Evolutionary conservation across 352 stramenopile genomes (phyloP).

Genomic region (Phytophthora chlamydospora): DNA sequence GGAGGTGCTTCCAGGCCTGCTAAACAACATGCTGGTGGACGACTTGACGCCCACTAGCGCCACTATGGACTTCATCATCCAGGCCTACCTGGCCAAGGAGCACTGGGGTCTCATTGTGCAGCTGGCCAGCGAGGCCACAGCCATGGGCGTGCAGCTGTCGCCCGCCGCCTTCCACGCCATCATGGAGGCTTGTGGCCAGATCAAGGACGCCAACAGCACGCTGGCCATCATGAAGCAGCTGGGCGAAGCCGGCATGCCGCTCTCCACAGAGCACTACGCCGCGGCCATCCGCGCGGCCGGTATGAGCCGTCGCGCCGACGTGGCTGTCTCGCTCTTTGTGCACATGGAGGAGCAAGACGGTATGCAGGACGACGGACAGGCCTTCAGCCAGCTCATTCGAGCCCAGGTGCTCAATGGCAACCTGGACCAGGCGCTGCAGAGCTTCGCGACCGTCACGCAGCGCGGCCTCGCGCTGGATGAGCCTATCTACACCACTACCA

Average conservation of each 20-base stretch:
- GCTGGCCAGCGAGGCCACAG: constrained; percentile 46
- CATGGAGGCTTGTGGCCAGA: constrained; percentile 76
- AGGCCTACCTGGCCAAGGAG: constrained; percentile 75
- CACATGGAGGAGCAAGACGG: constrained; percentile 66
- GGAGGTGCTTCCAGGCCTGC: constrained; percentile 70
- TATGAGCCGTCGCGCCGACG: constrained; percentile 60
- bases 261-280: constrained; percentile 51
- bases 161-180: constrained; percentile 73
- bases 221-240: constrained; percentile 60
- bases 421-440: constrained; percentile 76
- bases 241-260: constrained; percentile 25
- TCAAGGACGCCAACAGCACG: constrained; percentile 52
- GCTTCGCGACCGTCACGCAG: constrained; percentile 63
- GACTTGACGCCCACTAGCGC: constrained; percentile 60
- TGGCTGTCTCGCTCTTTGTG: constrained; percentile 60
- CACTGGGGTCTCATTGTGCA: constrained; percentile 68
- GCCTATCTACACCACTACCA: constrained; percentile 78
- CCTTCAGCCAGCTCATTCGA: constrained; percentile 80
- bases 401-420: constrained; percentile 74
- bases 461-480: constrained; percentile 60
- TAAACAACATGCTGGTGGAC: constrained; percentile 84
- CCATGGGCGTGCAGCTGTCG: constrained; percentile 60
- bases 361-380: constrained; percentile 47
- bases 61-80: constrained; percentile 83
- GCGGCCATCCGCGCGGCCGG: constrained; percentile 72